Evolutionary conservation across 2,329 filamentous ascomycete genomes (phyloP), one percentile per base, ranked within the genome.

Genomic region (Madurella mycetomatis): DNA sequence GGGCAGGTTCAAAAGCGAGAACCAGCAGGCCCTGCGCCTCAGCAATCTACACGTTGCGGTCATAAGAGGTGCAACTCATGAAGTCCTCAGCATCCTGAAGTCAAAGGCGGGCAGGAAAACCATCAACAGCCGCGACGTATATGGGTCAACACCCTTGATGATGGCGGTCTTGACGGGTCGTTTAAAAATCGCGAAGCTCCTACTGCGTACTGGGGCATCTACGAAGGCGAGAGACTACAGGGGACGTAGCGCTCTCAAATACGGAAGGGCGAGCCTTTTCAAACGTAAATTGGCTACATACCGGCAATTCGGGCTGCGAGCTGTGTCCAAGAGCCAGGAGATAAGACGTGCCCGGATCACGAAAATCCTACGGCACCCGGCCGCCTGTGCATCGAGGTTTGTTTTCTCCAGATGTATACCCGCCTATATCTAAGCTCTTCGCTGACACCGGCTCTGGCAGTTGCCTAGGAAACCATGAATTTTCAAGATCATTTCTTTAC

Each of bases 91-190:
- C 1, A 19, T 56, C 1, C 39, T 58, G 1, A 8, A 2, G 0
- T 4, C 13, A 0, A n/a, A 45, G 1, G 16, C 51, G 5, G 39
- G 25, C 12, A 42, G 41, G 4, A 40, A 41, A 5, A 30, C 41
- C 2, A 9, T 56, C 0, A 34, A 58, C 1, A 31, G n/a, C 2
- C 49, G 44, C 3, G 57, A 53, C n/a, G 5, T 9, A 3, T 17
- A 56, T 0, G 53, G 56, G 1, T 17, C 52, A 1, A 59, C 58
- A 2, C 42, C 56, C 0, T 18, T 62, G 1, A 62, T 62, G 58
- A 39, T 45, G 0, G 58, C 61, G 1, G 58, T 60, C 2, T 41
- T 62, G 3, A 44, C 40, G 0, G 58, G 56, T 0, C 48, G 42
- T 2, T 34, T 56, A 1, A 16, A 18, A 1, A 52, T 63, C 12